Base-by-base conservation (phyloP, 495 filamentous ascomycete species). In the Trichoderma gamsii region DNA sequence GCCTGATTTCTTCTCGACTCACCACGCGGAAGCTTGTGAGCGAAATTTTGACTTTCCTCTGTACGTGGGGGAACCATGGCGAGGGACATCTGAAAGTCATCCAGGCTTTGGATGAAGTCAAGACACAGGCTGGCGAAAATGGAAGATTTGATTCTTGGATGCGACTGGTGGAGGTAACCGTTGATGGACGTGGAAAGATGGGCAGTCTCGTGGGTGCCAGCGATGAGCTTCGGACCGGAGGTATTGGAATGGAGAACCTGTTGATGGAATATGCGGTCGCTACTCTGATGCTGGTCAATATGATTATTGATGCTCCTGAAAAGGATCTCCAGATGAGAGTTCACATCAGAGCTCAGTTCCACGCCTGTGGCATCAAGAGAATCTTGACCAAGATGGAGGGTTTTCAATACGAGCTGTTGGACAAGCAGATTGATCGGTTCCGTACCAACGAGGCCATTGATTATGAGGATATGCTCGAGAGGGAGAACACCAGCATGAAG, bases 251-350 rank as follows among this genome's bases (percentile, higher is more conserved):
- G 92, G 95, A 99, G 84, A 98, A 97, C 74, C 85, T 96, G 64
- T 85, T 99, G 16, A 99, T 99, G 95, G 95, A 99, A 84, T 99
- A 99, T 73, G 96, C 93, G 13, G 92, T 98, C 64, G 92, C 96
- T 16, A 94, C 93, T 9, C 86, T 99, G 77, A 91, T 98, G 72
- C 81, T 99, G 71, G 88, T 99, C 79, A 99, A 99, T 75, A 97
- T 97, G 88, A 83, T 99, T 72, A 89, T 98, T 67, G 93, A 97
- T 76, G 92, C 93, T 7, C 89, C 92, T 9, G 91, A 96, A 74
- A 83, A 83, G 69, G 95, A 99, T 74, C 80, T 99, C 71, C 91
- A 97, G 78, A 80, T 97, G 51, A 89, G 95, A 71, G 90, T 93
- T 71, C 96, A 99, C 78, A 93, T 99, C 72, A 85, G 95, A 51